These are phyloP conservation scores for Phytopythium mirpurense DNA, from an alignment of 352 stramenopile species.

Conservation along the genomic window DNA sequence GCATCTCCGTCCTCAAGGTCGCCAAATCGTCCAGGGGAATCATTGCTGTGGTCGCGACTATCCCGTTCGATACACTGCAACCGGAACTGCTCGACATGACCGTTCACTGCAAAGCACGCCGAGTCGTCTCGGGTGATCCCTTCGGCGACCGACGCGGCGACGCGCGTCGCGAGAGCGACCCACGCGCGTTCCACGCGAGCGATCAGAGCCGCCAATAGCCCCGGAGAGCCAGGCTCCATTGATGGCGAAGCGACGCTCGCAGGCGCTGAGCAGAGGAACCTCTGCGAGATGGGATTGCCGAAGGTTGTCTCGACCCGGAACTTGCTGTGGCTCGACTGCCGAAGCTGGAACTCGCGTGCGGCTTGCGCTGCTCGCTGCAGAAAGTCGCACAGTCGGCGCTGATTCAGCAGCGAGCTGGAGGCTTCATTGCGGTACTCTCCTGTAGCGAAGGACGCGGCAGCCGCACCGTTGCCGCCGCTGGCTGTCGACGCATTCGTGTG, in stretches of 20 bases:
- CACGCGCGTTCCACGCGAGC: conserved; percentile 33
- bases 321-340: conserved; percentile 30
- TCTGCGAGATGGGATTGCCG: conserved; percentile 47
- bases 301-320: conserved; percentile 65
- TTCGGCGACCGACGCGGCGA: conserved; percentile 19
- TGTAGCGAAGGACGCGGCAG: conserved; percentile 2
- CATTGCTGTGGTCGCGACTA: not conserved
- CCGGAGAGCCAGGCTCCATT: not conserved
- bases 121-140: conserved; percentile 15
- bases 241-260: not conserved
- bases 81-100: conserved; percentile 27
- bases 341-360: conserved; percentile 30
- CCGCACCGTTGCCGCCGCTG: not conserved
- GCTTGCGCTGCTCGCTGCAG: conserved; percentile 33
- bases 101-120: conserved; percentile 26
- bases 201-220: not conserved
- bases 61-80: conserved; percentile 23
- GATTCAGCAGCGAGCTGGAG: conserved; percentile 51
- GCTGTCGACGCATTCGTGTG: conserved; percentile 36
- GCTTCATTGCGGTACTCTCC: not conserved
- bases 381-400: conserved; percentile 48
- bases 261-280: conserved; percentile 8
- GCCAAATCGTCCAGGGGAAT: not conserved
- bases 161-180: conserved; percentile 20
- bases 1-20: not conserved